Evolutionary conservation across 129 eudicot genomes (phyloP), one percentile per base, ranked within the genome.

Genomic region (Saussurea involucrata): DNA sequence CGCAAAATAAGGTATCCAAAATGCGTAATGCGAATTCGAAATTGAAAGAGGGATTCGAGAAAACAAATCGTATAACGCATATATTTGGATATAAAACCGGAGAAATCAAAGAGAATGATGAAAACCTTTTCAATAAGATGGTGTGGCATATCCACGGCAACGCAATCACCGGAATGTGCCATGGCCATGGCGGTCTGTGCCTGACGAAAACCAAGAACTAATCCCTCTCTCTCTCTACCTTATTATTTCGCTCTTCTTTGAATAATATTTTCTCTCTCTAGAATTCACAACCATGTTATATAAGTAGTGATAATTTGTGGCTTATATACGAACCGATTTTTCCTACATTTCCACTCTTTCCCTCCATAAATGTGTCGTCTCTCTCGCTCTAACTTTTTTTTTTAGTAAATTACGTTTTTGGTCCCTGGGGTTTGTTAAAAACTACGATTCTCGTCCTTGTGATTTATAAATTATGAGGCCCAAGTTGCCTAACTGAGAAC

Each of bases 51-150:
- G 61, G 61, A 53, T 53, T 17, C 24, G 61, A 53, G 22, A 53
- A 53, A 17, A 6, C 60, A 49, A 5, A 24, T 25, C 10, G 24
- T 5, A 3, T 33, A 67, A 12, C 18, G 42, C 24, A 34, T 21
- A 37, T 12, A 22, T 3, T n/a, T 11, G 4, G 2, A 22, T 7
- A 68, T 1, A 37, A 67, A 31, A 68, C 3, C n/a, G 1, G 0
- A 68, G 60, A 69, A 32, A 75, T 40, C 6, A 29, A 40, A 78
- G 34, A 5, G 34, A 31, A 3, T 22, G 3, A 33, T 49, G 12
- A 29, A 3, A 78, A 91, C 99, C 97, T 95, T 86, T 80, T 95
- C 97, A 64, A 88, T 83, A 49, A 90, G 89, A 66, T 92, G 86
- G 65, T 88, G 75, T 55, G 91, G 92, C 73, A 90, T 86, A 72